Base-by-base conservation (phyloP, 108 stramenopile genomes). In the Stephanodiscus triporus region DNA sequence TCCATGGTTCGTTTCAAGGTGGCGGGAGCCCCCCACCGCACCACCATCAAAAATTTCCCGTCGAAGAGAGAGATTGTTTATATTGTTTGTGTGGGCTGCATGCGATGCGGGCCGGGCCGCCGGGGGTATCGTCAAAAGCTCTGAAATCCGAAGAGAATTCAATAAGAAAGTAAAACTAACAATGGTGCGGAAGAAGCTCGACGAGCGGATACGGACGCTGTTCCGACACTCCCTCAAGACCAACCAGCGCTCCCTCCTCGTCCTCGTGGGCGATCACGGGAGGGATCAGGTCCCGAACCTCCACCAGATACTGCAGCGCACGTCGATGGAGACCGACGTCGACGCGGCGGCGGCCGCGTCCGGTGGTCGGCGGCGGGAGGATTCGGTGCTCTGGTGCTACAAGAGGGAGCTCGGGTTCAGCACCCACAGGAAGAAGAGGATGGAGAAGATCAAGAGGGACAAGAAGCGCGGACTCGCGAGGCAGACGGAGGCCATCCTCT, bases 401-500 rank as follows among this genome's bases (percentile, higher is more conserved):
- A 98, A 99, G 74, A 99, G 99, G 62, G 98, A 99, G 76, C 85
- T 99, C 29, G 99, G 99, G 1, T 99, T 99, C 77, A 95, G 94
- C 8, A 97, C 97, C 14, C 94, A 97, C 60, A 59, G 78, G 24
- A 89, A 91, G 66, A 95, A 94, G 75, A 90, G 99, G 32, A 99
- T 99, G 95, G 94, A 96, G 63, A 96, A 98, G 72, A 76, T 99
- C 9, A 98, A 99, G 78, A 81, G 94, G 34, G 86, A 95, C 73
- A 94, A 97, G 79, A 81, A 85, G 58, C 72, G 96, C 8, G 99
- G 95, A 56, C 49, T 94, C 30, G 55, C 70, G 22, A 81, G 65
- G 60, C 60, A 61, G 30, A 22, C 16, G 36, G 34, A 37, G 4
- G 23, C 53, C 27, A 29, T 30, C 14, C 17, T 30, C 23, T 6